A percentile compares a stretch with the other conserved stretches of the same genome.
Conservation (phyloP, 306 rosid species). For the Prunus padus region DNA sequence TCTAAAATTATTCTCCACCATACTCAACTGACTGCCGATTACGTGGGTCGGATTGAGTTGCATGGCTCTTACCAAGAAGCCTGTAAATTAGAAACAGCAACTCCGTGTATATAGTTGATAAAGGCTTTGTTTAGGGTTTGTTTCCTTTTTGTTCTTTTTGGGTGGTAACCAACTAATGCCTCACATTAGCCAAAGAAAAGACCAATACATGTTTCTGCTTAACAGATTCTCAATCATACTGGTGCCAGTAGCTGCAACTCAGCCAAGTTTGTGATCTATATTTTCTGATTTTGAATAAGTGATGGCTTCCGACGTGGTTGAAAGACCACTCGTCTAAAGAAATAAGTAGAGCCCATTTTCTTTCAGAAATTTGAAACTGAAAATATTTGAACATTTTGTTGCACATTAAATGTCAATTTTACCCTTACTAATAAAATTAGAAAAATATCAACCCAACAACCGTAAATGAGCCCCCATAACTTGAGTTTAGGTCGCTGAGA, state of each 20-base stretch:
- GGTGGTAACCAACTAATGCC: no score
- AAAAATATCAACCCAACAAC: no score
- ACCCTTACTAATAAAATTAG: no score
- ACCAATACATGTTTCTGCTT: not conserved
- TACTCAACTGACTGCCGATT: not conserved
- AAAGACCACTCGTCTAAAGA: not conserved
- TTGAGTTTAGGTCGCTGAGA: no score
- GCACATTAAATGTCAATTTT: no score
- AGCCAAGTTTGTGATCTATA: not conserved
- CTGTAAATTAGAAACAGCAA: conserved; percentile 11
- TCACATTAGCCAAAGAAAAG: not conserved
- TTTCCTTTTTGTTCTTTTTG: not conserved
- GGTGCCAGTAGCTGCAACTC: not conserved
- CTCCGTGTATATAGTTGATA: conserved; percentile 32
- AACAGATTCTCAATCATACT: not conserved
- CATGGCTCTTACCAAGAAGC: not conserved
- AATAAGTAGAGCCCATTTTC: not conserved
- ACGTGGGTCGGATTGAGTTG: not conserved
- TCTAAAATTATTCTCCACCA: conserved; percentile 8
- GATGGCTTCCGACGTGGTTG: not conserved
- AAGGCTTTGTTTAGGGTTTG: conserved; percentile 5
- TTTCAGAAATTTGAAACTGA: no score
- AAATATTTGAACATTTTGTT: no score
- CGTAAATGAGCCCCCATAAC: no score
- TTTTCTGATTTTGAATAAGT: not conserved